phyloP scores from a whole-genome alignment of 331 rosid genomes.

The Quercus lobata region DNA sequence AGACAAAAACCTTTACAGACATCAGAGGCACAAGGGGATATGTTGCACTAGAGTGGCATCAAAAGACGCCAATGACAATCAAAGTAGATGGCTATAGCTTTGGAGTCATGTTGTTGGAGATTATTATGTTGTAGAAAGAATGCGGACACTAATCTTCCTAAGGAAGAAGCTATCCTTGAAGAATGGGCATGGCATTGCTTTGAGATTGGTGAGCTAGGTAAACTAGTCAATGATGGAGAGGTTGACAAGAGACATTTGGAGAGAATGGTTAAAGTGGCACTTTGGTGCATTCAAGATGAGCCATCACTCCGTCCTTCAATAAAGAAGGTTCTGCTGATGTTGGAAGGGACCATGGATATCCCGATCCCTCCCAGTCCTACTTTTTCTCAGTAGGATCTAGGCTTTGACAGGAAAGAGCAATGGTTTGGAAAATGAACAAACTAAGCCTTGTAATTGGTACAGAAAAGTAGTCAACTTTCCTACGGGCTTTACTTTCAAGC shows the following conservation, averaged over 20 bases:
- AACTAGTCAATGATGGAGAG: neutral
- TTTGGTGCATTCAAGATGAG: slow-evolving; percentile 13
- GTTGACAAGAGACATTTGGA: neutral
- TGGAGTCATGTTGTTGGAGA: slow-evolving; percentile 40
- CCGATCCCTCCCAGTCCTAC: neutral
- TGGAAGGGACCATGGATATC: slow-evolving; percentile 11
- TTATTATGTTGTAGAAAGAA: slow-evolving; percentile 35
- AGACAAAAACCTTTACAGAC: slow-evolving; percentile 32
- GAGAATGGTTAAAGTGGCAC: slow-evolving; percentile 1
- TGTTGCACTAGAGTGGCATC: slow-evolving; percentile 35
- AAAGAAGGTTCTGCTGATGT: slow-evolving; percentile 7
- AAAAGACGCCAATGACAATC: slow-evolving; percentile 34
- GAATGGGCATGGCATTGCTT: neutral
- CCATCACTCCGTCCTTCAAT: slow-evolving; percentile 2
- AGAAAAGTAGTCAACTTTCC: no score
- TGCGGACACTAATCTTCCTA: neutral
- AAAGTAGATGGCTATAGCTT: slow-evolving; percentile 44
- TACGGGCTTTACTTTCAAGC: no score
- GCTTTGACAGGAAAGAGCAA: no score
- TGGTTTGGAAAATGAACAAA: no score
- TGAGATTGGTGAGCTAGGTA: neutral
- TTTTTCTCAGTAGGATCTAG: no score
- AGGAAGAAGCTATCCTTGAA: slow-evolving; percentile 12
- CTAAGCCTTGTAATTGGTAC: no score
- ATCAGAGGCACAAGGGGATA: slow-evolving; percentile 53